Conservation (phyloP, 768 basidiomycete species). For the Hericium coralloides region DNA sequence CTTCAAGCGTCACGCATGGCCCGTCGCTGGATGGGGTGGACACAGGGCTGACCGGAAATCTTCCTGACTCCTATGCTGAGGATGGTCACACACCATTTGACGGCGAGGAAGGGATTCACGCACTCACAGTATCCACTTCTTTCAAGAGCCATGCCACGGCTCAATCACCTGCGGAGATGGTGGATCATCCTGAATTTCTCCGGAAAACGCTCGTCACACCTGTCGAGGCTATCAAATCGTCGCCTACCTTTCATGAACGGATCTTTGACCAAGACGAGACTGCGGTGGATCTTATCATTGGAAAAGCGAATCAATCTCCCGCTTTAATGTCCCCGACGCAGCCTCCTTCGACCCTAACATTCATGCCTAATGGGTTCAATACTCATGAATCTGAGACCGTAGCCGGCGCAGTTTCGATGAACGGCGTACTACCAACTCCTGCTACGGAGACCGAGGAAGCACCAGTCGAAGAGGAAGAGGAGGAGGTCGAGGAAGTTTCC, state of each 20-base stretch:
- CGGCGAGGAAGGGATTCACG: neutral
- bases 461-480: slow-evolving; percentile 25
- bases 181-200: neutral
- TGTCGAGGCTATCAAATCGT: neutral
- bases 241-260: neutral
- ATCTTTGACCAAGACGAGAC: neutral
- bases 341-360: neutral
- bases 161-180: neutral
- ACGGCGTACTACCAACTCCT: neutral
- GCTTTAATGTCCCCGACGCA: neutral
- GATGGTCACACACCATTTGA: neutral
- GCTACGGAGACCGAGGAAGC: slow-evolving; percentile 17
- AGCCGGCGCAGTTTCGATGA: neutral
- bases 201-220: neutral
- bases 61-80: neutral
- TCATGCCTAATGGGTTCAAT: neutral
- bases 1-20: neutral
- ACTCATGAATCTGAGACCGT: neutral
- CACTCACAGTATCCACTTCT: neutral
- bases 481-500: slow-evolving; percentile 31
- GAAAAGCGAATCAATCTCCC: neutral
- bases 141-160: neutral
- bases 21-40: neutral
- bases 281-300: neutral
- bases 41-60: neutral